Evolutionary conservation across 345 rosid genomes (phyloP).

Genomic region (Firmiana major): DNA sequence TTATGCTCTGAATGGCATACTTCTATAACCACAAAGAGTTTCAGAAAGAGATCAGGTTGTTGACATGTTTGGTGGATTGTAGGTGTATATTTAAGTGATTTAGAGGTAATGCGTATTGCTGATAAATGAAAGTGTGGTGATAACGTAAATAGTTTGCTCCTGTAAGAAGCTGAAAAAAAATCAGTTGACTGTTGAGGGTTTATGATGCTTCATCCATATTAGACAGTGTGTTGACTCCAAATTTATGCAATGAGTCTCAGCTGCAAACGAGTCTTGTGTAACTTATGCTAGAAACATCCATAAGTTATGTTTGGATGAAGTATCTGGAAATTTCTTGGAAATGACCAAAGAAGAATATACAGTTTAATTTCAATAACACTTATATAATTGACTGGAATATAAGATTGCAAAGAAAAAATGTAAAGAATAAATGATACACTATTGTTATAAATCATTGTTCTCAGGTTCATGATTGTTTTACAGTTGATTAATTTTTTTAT

Average conservation of each 20-base stretch:
- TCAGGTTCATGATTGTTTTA: background rate
- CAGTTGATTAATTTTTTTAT: background rate
- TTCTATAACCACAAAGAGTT: background rate
- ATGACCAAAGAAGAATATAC: background rate
- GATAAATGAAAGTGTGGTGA: background rate
- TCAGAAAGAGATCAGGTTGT: background rate
- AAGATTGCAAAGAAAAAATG: background rate
- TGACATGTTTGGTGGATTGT: background rate
- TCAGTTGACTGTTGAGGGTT: background rate
- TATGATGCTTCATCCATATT: background rate
- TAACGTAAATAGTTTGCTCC: background rate
- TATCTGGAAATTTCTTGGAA: background rate
- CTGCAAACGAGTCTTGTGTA: background rate
- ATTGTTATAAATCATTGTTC: background rate
- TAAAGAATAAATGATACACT: background rate
- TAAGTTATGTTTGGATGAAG: background rate
- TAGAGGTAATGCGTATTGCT: background rate
- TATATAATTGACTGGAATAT: conserved; percentile 3
- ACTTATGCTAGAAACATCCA: background rate
- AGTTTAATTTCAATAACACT: background rate
- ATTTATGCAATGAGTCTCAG: background rate
- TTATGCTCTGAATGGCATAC: background rate
- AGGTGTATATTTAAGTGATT: background rate
- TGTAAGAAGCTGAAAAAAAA: background rate
- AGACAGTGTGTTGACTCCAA: background rate